Evolutionary conservation across 306 rosid species (phyloP).

Genomic region (Hylodesmum podocarpum): DNA sequence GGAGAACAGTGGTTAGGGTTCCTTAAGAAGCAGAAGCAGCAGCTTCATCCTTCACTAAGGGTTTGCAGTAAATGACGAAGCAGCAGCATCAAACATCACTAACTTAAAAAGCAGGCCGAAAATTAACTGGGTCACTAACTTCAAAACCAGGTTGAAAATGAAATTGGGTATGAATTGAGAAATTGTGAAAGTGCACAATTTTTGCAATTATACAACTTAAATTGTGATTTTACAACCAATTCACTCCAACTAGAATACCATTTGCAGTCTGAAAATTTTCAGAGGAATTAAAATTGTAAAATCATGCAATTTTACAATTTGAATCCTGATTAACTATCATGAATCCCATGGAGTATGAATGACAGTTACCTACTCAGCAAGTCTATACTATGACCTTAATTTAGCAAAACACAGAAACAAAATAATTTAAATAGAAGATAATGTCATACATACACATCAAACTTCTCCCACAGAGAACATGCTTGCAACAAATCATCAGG

Average conservation of each 20-base stretch:
- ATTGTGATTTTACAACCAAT: background rate
- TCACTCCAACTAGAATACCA: background rate
- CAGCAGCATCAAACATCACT: background rate
- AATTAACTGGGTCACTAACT: background rate
- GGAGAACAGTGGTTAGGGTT: background rate
- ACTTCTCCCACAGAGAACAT: constrained; percentile 93
- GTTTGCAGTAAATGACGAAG: background rate
- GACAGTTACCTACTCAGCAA: background rate
- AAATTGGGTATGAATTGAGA: background rate
- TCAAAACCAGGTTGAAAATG: background rate
- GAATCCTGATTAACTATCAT: background rate
- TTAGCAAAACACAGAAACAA: background rate
- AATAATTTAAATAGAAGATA: constrained; percentile 26
- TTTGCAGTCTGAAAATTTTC: background rate
- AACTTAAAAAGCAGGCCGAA: background rate
- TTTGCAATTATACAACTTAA: background rate
- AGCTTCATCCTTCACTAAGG: background rate
- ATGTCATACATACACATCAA: constrained; percentile 77
- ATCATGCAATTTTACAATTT: background rate
- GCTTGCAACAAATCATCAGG: constrained; percentile 98
- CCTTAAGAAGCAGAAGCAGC: background rate
- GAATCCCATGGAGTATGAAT: background rate
- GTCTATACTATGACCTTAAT: constrained; percentile 22
- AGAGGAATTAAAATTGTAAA: background rate
- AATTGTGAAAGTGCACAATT: background rate